phyloP scores from a whole-genome alignment of 306 rosid genomes.

The Cucurbita pepo region DNA sequence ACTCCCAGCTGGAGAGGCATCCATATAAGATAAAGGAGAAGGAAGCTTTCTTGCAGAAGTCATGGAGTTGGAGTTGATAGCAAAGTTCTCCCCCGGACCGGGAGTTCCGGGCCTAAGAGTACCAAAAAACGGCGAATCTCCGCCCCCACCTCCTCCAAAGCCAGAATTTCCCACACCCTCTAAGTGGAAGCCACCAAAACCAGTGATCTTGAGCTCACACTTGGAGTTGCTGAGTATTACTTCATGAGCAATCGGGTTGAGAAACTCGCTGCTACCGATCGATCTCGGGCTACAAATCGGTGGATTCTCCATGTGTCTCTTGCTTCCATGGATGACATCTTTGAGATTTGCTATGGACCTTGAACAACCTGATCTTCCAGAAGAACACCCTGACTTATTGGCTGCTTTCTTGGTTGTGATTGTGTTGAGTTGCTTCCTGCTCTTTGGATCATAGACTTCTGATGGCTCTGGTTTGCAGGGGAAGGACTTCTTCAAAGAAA shows the following conservation, averaged over 20 bases:
- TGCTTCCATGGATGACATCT: conserved; percentile 91
- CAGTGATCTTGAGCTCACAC: conserved; percentile 79
- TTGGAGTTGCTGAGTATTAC: conserved; percentile 72
- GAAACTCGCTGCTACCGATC: conserved; percentile 81
- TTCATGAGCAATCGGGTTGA: conserved; percentile 79
- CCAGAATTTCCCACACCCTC: conserved; percentile 19
- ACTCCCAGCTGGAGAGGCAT: conserved; percentile 23
- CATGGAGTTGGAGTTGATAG: conserved; percentile 39
- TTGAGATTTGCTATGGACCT: conserved; percentile 83
- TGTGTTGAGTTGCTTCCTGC: conserved; percentile 49
- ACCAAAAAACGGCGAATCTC: conserved; percentile 46
- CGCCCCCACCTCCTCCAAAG: conserved; percentile 6
- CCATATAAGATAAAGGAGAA: conserved; percentile 36
- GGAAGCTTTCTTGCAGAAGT: conserved; percentile 59
- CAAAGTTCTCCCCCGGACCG: conserved; percentile 62
- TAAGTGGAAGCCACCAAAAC: conserved; percentile 51
- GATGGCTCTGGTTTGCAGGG: conserved; percentile 86
- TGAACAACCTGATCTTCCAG: conserved; percentile 70
- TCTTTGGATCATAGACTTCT: conserved; percentile 73
- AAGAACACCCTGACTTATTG: conserved; percentile 55
- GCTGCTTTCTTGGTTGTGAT: conserved; percentile 53
- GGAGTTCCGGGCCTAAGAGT: conserved; percentile 75
- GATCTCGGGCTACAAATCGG: conserved; percentile 88
- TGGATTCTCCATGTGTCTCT: conserved; percentile 61
- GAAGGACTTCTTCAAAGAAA: conserved; percentile 61